phyloP scores from a whole-genome alignment of 768 basidiomycete genomes.

The Pulveroboletus ravenelii region DNA sequence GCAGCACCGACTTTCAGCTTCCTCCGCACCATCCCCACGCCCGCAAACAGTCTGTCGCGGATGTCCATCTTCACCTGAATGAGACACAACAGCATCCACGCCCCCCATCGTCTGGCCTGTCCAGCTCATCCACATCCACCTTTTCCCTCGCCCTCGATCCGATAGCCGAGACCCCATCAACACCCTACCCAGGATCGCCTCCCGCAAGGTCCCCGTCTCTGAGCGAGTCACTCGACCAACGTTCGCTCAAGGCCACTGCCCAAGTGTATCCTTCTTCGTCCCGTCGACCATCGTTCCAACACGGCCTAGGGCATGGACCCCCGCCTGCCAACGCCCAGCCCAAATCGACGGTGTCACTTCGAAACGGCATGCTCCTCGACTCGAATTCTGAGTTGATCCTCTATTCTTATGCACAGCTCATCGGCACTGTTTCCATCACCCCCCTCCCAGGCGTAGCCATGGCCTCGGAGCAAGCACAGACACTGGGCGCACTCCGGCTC shows the following conservation, averaged over 20 bases:
- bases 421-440: constrained; percentile 60
- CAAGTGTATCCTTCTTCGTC: constrained; percentile 31
- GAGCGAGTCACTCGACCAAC: constrained; percentile 25
- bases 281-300: constrained; percentile 36
- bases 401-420: constrained; percentile 80
- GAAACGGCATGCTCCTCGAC: constrained; percentile 43
- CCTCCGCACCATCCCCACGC: constrained; percentile 70
- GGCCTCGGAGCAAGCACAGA: constrained; percentile 42
- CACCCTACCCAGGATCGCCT: constrained; percentile 35
- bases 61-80: constrained; percentile 39
- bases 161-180: constrained; percentile 41
- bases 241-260: constrained; percentile 22
- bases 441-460: constrained; percentile 40
- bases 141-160: constrained; percentile 47
- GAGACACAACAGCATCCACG: constrained; percentile 23
- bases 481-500: constrained; percentile 44
- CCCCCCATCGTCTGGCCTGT: constrained; percentile 19
- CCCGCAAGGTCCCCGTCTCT: constrained; percentile 27
- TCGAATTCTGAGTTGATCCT: constrained; percentile 65
- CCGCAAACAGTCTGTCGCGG: constrained; percentile 64
- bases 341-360: constrained; percentile 22
- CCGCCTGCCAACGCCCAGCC: constrained; percentile 22
- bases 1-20: constrained; percentile 48
- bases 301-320: constrained; percentile 46
- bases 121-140: constrained; percentile 41